Evolutionary conservation across 108 stramenopile species (phyloP).

Genomic region (Craspedostauros australis): DNA sequence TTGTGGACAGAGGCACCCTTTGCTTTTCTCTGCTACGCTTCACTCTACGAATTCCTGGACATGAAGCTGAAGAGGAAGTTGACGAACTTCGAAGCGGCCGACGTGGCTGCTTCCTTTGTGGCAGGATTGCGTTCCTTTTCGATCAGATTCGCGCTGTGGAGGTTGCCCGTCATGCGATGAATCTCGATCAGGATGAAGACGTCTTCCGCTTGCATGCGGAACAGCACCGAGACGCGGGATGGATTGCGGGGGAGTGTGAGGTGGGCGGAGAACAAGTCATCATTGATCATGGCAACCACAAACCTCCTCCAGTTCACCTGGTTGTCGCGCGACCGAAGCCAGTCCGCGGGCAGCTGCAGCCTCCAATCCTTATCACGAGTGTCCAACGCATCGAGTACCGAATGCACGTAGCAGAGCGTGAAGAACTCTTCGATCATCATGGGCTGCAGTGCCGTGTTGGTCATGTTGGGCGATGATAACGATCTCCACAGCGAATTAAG

Average conservation of each 20-base stretch:
- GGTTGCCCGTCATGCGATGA: not conserved
- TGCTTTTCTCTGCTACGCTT: too few relatives aligned
- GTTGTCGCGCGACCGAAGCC: too few relatives aligned
- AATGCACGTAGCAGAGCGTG: not conserved
- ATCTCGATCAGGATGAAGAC: slow-evolving; percentile 20
- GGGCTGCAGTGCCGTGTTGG: not conserved
- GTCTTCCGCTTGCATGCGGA: slow-evolving; percentile 10
- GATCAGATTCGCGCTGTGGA: slow-evolving; percentile 10
- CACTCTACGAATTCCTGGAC: slow-evolving; percentile 17
- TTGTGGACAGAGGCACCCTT: too few relatives aligned
- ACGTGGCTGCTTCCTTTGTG: slow-evolving; percentile 7
- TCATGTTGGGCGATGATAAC: slow-evolving; percentile 11
- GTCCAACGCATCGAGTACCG: not conserved
- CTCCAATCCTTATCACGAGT: not conserved
- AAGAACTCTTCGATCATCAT: not conserved
- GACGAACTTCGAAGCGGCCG: slow-evolving; percentile 9
- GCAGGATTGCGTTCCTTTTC: slow-evolving; percentile 14
- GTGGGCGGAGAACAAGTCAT: too few relatives aligned
- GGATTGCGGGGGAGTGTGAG: too few relatives aligned
- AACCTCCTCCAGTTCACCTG: too few relatives aligned
- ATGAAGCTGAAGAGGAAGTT: slow-evolving; percentile 20
- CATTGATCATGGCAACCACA: too few relatives aligned
- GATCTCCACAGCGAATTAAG: slow-evolving; percentile 26
- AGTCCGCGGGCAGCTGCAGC: too few relatives aligned
- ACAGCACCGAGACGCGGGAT: too few relatives aligned